Percentiles rank a stretch among this genome's conserved stretches.
These are phyloP conservation scores for Metarhizium anisopliae DNA, from an alignment of 2,329 filamentous ascomycete genomes.

Conservation along the genomic window DNA sequence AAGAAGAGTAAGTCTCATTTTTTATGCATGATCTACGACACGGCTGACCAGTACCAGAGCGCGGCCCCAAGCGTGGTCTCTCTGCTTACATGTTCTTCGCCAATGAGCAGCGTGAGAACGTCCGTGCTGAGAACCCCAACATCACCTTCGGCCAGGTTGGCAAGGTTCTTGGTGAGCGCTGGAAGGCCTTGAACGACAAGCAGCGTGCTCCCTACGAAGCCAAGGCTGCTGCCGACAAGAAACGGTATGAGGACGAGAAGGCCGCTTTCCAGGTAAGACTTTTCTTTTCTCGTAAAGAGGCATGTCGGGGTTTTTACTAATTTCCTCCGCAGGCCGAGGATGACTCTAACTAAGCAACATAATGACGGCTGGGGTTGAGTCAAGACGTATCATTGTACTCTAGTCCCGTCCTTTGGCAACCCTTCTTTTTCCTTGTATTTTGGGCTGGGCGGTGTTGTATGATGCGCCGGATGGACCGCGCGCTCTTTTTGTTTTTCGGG, in stretches of 20 bases:
- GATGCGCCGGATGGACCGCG: conserved; percentile 27
- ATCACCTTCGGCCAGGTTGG: conserved; percentile 98
- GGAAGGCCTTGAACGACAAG: conserved; percentile 93
- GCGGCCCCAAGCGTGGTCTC: conserved; percentile 92
- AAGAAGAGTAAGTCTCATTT: conserved; percentile 48
- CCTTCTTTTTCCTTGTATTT: conserved; percentile 23
- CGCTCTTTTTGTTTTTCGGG: conserved; percentile 25
- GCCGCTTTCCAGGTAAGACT: conserved; percentile 73
- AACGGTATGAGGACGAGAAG: conserved; percentile 98
- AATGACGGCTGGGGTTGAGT: conserved; percentile 5
- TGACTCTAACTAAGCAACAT: conserved; percentile 33
- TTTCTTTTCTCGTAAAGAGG: background rate
- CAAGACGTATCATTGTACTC: conserved; percentile 5
- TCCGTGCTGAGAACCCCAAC: conserved; percentile 95
- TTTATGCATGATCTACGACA: background rate
- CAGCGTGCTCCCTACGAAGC: conserved; percentile 90
- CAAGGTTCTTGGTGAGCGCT: conserved; percentile 95
- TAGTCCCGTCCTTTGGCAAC: conserved; percentile 10
- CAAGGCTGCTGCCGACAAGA: conserved; percentile 96
- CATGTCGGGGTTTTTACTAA: background rate
- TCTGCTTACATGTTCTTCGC: conserved; percentile 99
- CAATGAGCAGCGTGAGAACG: conserved; percentile 97
- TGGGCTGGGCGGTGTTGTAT: conserved; percentile 33
- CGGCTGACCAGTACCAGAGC: conserved; percentile 26
- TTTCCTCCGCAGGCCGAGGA: conserved; percentile 40